phyloP scores from a whole-genome alignment of 805 yeast genomes.

The Candida palmyrensis region DNA sequence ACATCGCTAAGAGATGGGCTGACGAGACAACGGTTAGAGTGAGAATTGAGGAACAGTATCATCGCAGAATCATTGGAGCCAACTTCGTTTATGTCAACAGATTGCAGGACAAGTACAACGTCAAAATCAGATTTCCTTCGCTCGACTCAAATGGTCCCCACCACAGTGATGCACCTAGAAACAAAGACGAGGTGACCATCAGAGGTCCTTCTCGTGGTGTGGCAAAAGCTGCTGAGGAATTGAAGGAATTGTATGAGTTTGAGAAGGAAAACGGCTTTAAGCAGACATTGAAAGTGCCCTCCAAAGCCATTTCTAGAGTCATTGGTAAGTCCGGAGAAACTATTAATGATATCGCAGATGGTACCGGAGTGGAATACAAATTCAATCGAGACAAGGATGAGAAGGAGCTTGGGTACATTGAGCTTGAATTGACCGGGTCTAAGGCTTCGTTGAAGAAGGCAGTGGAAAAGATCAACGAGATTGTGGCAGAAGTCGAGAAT shows the following conservation, averaged over 20 bases:
- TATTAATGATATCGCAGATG: conserved; percentile 74
- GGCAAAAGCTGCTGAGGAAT: conserved; percentile 74
- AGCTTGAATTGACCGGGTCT: conserved; percentile 73
- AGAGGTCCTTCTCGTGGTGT: conserved; percentile 92
- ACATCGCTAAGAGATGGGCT: conserved; percentile 68
- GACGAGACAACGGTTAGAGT: conserved; percentile 69
- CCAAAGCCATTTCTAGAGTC: conserved; percentile 71
- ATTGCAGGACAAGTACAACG: conserved; percentile 83
- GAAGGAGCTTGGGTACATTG: conserved; percentile 46
- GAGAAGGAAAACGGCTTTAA: conserved; percentile 82
- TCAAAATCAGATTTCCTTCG: conserved; percentile 69
- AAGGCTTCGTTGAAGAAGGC: conserved; percentile 73
- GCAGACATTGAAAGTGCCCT: conserved; percentile 60
- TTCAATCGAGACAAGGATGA: conserved; percentile 41
- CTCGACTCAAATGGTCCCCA: conserved; percentile 19
- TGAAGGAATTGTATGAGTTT: conserved; percentile 75
- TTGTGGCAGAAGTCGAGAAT: conserved; percentile 64
- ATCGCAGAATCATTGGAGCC: conserved; percentile 78
- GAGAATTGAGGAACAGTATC: conserved; percentile 71
- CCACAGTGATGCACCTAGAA: conserved; percentile 35
- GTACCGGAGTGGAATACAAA: conserved; percentile 54
- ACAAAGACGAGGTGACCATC: conserved; percentile 59
- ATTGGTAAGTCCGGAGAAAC: conserved; percentile 88
- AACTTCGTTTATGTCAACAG: conserved; percentile 77
- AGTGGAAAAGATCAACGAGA: conserved; percentile 50